Evolutionary conservation across 176 grass and related monocot genomes (phyloP).

Genomic region (Triticum timopheevii): DNA sequence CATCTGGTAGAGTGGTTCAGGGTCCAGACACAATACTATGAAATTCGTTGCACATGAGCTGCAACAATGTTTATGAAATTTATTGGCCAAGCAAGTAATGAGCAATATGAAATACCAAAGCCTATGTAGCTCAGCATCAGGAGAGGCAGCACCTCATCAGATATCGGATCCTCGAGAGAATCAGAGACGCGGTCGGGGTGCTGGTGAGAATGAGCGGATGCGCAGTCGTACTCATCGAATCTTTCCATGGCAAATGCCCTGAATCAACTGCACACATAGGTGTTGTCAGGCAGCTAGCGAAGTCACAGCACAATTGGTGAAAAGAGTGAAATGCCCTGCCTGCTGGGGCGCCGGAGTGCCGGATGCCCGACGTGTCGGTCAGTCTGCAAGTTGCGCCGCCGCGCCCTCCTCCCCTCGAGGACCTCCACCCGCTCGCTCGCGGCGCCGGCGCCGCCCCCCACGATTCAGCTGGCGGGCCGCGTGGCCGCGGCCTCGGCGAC

Average conservation of each 20-base stretch:
- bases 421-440: neutral
- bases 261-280: neutral
- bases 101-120: neutral
- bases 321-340: neutral
- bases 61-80: neutral
- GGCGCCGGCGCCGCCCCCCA: neutral
- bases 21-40: neutral
- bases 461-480: neutral
- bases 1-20: neutral
- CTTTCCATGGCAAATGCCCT: conserved; percentile 18
- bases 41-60: neutral
- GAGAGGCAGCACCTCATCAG: conserved; percentile 36
- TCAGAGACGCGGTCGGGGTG: conserved; percentile 9
- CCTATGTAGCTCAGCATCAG: neutral
- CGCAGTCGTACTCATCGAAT: neutral
- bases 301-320: neutral
- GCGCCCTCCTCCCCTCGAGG: neutral
- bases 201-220: conserved; percentile 16
- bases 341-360: neutral
- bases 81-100: neutral
- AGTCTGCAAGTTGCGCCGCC: neutral
- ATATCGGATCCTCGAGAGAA: conserved; percentile 35
- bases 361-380: neutral
- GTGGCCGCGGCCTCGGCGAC: neutral
- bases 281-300: neutral